A percentile compares a stretch with the other conserved stretches of the same genome.
phyloP scores from a whole-genome alignment of 306 rosid genomes.

The Gleditsia sinensis region DNA sequence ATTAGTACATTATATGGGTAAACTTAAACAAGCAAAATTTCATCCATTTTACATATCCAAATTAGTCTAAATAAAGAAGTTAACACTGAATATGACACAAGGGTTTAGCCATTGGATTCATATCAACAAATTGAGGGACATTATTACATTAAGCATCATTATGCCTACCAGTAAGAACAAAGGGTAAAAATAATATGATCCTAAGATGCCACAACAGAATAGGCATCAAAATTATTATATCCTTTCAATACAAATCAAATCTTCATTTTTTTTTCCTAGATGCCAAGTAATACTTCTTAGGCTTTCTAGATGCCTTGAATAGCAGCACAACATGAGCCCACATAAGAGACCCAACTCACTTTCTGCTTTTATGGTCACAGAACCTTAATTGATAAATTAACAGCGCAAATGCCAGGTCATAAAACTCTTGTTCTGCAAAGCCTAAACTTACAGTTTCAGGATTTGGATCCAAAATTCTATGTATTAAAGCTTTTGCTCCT shows the following conservation, averaged over 20 bases:
- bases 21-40: slow-evolving; percentile 22
- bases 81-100: background rate
- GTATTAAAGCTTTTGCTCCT: slow-evolving; percentile 79
- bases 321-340: too few species aligned
- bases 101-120: background rate
- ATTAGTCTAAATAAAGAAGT: background rate
- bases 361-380: too few species aligned
- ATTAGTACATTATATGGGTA: slow-evolving; percentile 8
- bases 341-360: too few species aligned
- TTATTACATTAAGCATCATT: background rate
- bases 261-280: slow-evolving; percentile 1
- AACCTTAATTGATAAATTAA: too few species aligned
- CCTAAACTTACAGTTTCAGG: slow-evolving; percentile 71
- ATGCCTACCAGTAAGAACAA: background rate
- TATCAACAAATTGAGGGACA: background rate
- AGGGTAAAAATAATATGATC: background rate
- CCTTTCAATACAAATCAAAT: background rate
- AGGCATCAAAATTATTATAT: slow-evolving; percentile 10
- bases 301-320: too few species aligned
- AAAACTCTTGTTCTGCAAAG: slow-evolving; percentile 14
- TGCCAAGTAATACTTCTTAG: too few species aligned
- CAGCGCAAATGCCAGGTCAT: background rate
- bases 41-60: background rate
- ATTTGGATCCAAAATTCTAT: slow-evolving; percentile 74
- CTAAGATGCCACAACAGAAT: slow-evolving; percentile 14